Conservation (phyloP, 2,329 filamentous ascomycete species). For the Sarocladium oryzae region DNA sequence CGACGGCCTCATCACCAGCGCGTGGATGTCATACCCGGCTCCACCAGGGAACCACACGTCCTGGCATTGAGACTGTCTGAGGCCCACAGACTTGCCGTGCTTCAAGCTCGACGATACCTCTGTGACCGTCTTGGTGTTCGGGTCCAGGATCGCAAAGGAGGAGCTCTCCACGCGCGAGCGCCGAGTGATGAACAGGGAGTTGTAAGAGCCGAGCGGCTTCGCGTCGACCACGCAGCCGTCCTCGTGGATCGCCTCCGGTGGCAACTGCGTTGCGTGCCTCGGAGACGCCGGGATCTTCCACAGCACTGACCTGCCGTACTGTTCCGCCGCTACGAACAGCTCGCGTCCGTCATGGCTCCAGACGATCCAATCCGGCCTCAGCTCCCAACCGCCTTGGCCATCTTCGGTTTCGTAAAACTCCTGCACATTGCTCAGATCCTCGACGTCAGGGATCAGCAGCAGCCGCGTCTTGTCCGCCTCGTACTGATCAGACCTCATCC, state of each 20-base stretch:
- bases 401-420: constrained; percentile 58
- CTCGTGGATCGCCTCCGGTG: constrained; percentile 38
- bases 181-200: constrained; percentile 56
- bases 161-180: constrained; percentile 68
- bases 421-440: constrained; percentile 48
- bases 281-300: constrained; percentile 56
- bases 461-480: constrained; percentile 68
- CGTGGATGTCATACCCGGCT: constrained; percentile 60
- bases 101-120: constrained; percentile 59
- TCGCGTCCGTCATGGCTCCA: constrained; percentile 55
- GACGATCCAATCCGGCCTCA: constrained; percentile 47
- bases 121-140: constrained; percentile 26
- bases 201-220: constrained; percentile 40
- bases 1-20: constrained; percentile 59
- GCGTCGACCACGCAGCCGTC: constrained; percentile 50
- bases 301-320: constrained; percentile 54
- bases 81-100: constrained; percentile 59
- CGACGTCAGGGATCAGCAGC: constrained; percentile 56
- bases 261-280: constrained; percentile 38
- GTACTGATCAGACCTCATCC: constrained; percentile 72
- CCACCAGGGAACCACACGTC: constrained; percentile 66
- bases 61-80: constrained; percentile 55
- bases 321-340: constrained; percentile 69
- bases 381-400: constrained; percentile 57
- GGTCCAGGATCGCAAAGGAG: constrained; percentile 55